phyloP scores from a whole-genome alignment of 1,284 basidiomycete genomes.

The Leccinum solheimii region DNA sequence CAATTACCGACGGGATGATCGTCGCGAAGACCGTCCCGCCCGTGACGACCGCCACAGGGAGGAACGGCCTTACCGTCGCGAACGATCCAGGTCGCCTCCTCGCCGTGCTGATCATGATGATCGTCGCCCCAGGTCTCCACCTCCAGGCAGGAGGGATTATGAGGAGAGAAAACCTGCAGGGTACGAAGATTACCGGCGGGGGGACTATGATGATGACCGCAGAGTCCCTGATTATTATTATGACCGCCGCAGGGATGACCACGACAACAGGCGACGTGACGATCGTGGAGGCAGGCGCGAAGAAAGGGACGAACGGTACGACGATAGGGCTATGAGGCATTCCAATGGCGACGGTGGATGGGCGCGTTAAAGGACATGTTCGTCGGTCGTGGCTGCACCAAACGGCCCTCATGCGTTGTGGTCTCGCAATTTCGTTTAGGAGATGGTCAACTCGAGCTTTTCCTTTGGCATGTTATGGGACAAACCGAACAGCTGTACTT shows the following conservation, averaged over 20 bases:
- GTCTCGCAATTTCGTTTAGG: slow-evolving; percentile 42
- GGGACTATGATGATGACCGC: slow-evolving; percentile 70
- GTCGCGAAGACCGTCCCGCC: slow-evolving; percentile 56
- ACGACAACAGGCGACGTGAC: slow-evolving; percentile 60
- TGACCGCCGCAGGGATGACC: slow-evolving; percentile 78
- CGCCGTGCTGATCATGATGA: slow-evolving; percentile 64
- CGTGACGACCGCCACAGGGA: slow-evolving; percentile 56
- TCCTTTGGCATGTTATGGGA: slow-evolving; percentile 41
- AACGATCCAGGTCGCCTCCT: slow-evolving; percentile 73
- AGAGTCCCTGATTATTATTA: slow-evolving; percentile 73
- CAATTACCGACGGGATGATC: slow-evolving; percentile 70
- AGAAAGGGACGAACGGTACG: slow-evolving; percentile 74
- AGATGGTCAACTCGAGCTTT: slow-evolving; percentile 41
- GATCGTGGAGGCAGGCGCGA: slow-evolving; percentile 65
- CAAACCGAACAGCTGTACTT: slow-evolving; percentile 42
- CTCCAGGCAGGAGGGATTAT: slow-evolving; percentile 63
- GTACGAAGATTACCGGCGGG: slow-evolving; percentile 80
- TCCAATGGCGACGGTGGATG: slow-evolving; percentile 74
- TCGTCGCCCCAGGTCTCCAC: slow-evolving; percentile 78
- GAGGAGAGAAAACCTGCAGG: slow-evolving; percentile 82
- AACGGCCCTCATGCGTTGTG: slow-evolving; percentile 46
- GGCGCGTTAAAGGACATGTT: slow-evolving; percentile 53
- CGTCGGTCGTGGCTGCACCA: slow-evolving; percentile 42
- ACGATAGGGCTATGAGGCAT: slow-evolving; percentile 68
- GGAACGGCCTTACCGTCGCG: slow-evolving; percentile 54